Evolutionary conservation across 1,139 yeast species (phyloP).

Genomic region (Sugiyamaella pinicola): DNA sequence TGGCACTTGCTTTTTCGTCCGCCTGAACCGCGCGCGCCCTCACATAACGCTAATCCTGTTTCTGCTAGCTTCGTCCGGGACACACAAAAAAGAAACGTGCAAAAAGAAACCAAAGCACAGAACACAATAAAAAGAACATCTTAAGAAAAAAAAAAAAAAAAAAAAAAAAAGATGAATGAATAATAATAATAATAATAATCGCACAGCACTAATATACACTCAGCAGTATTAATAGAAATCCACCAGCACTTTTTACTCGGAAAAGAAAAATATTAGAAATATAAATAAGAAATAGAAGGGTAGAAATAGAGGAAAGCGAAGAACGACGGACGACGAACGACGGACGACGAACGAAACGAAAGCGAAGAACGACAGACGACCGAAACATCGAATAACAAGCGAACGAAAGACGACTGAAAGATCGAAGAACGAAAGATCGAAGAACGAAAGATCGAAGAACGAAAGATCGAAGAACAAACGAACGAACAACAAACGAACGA

Average conservation of each 20-base stretch:
- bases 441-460: too few relatives aligned
- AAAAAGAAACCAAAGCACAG: slow-evolving; percentile 1
- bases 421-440: too few relatives aligned
- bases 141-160: not conserved
- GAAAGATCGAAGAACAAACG: too few relatives aligned
- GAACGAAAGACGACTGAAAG: too few relatives aligned
- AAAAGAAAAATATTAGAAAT: not conserved
- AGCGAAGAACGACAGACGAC: too few relatives aligned
- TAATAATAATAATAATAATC: too few relatives aligned
- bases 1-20: not conserved
- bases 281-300: too few relatives aligned
- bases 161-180: not conserved
- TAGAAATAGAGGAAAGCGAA: too few relatives aligned
- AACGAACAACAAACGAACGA: not conserved
- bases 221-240: slow-evolving; percentile 7
- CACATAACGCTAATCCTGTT: slow-evolving; percentile 12
- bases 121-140: not conserved
- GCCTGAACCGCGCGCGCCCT: slow-evolving; percentile 4
- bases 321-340: too few relatives aligned
- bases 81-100: not conserved
- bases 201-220: too few relatives aligned
- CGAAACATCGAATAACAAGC: too few relatives aligned
- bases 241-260: not conserved
- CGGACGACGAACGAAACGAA: too few relatives aligned
- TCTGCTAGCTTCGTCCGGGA: not conserved